Percentiles rank a stretch among this genome's conserved stretches.
Conservation (phyloP, 2,329 filamentous ascomycete species). For the Chaetomiaceae sp. region DNA sequence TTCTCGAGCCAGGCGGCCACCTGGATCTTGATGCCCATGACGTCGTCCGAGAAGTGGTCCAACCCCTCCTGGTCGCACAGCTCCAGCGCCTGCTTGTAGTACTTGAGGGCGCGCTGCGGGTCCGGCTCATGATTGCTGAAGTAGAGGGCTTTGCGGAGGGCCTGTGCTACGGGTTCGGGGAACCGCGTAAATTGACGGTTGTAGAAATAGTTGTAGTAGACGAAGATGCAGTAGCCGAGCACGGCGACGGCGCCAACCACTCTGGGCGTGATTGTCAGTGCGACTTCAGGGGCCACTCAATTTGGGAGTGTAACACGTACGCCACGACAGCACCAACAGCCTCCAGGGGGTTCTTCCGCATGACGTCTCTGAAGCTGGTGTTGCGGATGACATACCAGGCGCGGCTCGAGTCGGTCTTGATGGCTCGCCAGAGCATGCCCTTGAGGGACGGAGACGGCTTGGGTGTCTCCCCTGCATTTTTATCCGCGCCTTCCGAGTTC, state of each 20-base stretch:
- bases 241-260: constrained; percentile 32
- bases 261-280: constrained; percentile 31
- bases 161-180: constrained; percentile 68
- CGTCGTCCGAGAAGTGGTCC: constrained; percentile 86
- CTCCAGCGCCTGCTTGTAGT: constrained; percentile 75
- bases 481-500: neutral
- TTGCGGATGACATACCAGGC: constrained; percentile 31
- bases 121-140: constrained; percentile 75
- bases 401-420: constrained; percentile 17
- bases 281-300: too few relatives aligned
- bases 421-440: constrained; percentile 13
- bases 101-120: constrained; percentile 70
- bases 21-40: constrained; percentile 83
- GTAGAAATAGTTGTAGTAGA: constrained; percentile 54
- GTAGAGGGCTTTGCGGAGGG: constrained; percentile 79
- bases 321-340: constrained; percentile 38
- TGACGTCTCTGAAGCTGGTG: constrained; percentile 35
- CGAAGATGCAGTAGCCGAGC: constrained; percentile 36
- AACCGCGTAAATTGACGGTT: constrained; percentile 51
- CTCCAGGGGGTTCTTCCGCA: constrained; percentile 41
- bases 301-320: constrained; percentile 29
- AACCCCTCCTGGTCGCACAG: constrained; percentile 68
- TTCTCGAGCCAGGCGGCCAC: constrained; percentile 76
- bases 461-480: neutral
- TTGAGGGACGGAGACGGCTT: constrained; percentile 5